Conservation (phyloP, 139 green algal genomes). For the Coelastrella sp. region DNA sequence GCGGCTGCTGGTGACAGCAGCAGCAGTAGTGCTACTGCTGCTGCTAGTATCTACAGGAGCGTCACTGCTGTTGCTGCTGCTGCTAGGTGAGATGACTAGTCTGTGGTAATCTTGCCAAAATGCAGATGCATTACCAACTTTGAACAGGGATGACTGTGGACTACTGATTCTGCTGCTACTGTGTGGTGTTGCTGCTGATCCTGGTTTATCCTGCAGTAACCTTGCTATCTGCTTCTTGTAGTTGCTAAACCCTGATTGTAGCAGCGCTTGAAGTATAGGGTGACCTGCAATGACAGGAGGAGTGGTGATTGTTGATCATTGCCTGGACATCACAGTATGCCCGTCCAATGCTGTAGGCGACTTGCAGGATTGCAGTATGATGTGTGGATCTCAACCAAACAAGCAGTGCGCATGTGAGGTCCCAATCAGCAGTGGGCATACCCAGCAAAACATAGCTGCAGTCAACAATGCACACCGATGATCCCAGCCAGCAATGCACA, state of each 20-base stretch:
- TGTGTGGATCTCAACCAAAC: too few species aligned
- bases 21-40: slow-evolving; percentile 6
- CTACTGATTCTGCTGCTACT: not conserved
- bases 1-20: not conserved
- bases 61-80: not conserved
- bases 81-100: not conserved
- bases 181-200: not conserved
- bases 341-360: too few species aligned
- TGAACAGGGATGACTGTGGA: not conserved
- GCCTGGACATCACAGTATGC: too few species aligned
- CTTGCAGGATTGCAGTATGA: too few species aligned
- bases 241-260: slow-evolving; percentile 17
- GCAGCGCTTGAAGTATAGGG: not conserved
- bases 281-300: slow-evolving; percentile 6
- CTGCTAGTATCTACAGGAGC: not conserved
- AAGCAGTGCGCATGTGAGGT: too few species aligned
- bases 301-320: not conserved
- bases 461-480: too few species aligned
- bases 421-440: too few species aligned
- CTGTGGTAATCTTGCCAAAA: slow-evolving; percentile 22
- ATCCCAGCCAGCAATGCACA: too few species aligned
- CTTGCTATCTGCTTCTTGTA: not conserved
- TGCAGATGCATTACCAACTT: not conserved
- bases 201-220: not conserved
- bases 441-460: too few species aligned